These are phyloP conservation scores for Acorus calamus DNA, from an alignment of 106 monocot species.

Conservation along the genomic window DNA sequence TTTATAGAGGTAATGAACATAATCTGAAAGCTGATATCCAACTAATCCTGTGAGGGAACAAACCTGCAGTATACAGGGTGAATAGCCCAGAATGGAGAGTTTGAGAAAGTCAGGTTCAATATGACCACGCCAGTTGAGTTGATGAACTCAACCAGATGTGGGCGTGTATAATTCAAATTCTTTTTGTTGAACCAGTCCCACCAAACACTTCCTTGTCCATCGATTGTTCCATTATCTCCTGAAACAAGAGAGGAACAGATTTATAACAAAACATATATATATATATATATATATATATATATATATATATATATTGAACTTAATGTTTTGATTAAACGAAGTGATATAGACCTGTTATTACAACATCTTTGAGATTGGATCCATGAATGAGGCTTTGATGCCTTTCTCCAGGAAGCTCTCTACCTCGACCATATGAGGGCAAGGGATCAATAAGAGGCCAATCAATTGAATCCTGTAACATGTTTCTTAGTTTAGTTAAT, in stretches of 20 bases:
- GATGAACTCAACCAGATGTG: slow-evolving; percentile 81
- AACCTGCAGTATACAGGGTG: slow-evolving; percentile 99
- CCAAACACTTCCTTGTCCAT: slow-evolving; percentile 83
- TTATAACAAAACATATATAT: too few species aligned
- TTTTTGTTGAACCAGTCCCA: slow-evolving; percentile 62
- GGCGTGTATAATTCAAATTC: slow-evolving; percentile 59
- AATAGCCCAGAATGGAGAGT: slow-evolving; percentile 89
- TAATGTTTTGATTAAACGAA: neutral
- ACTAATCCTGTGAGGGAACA: slow-evolving; percentile 6
- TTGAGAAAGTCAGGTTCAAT: slow-evolving; percentile 72
- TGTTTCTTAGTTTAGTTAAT: neutral
- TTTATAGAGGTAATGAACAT: slow-evolving; percentile 9
- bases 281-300: too few species aligned
- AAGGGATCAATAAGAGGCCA: slow-evolving; percentile 90
- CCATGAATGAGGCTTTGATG: slow-evolving; percentile 83
- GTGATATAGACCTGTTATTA: slow-evolving; percentile 47
- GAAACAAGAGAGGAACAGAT: slow-evolving; percentile 1
- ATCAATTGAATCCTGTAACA: slow-evolving; percentile 49
- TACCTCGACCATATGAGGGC: slow-evolving; percentile 87
- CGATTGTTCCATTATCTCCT: slow-evolving; percentile 87
- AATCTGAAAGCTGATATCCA: slow-evolving; percentile 6
- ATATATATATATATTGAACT: too few species aligned
- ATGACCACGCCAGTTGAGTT: slow-evolving; percentile 68
- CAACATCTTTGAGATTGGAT: slow-evolving; percentile 69
- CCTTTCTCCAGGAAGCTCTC: slow-evolving; percentile 76